Percentiles rank a stretch among this genome's conserved stretches.
These are phyloP conservation scores for Talaromyces sp. DNA, from an alignment of 2,329 filamentous ascomycete species.

Conservation along the genomic window DNA sequence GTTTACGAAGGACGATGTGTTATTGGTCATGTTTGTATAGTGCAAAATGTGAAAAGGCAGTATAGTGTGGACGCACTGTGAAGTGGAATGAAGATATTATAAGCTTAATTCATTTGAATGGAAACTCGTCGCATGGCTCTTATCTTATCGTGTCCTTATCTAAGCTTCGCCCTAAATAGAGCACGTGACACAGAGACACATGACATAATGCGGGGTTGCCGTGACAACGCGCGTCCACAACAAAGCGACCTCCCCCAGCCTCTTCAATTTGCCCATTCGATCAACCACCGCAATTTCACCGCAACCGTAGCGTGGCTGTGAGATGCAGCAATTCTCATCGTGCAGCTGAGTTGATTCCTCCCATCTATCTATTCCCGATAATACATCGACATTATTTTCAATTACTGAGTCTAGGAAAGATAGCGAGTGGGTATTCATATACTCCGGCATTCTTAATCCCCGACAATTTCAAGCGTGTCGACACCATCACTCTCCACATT, in stretches of 20 bases:
- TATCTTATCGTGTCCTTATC: neutral
- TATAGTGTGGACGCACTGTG: neutral
- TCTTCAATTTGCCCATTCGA: conserved; percentile 19
- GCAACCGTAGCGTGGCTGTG: neutral
- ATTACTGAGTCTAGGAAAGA: neutral
- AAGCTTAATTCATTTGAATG: too few species aligned
- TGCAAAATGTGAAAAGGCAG: neutral
- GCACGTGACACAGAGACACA: neutral
- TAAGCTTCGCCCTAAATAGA: neutral
- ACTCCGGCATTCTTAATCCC: neutral
- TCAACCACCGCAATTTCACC: conserved; percentile 31
- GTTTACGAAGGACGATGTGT: neutral
- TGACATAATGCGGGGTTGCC: conserved; percentile 24
- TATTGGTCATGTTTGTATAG: neutral
- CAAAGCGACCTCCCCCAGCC: conserved; percentile 30
- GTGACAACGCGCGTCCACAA: conserved; percentile 17
- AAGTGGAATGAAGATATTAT: neutral
- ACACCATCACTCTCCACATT: neutral
- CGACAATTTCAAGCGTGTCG: neutral
- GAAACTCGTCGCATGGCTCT: neutral
- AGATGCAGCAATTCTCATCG: neutral
- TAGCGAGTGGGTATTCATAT: neutral
- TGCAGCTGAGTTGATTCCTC: neutral
- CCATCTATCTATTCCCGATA: neutral
- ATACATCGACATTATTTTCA: neutral